Conservation (phyloP, 257 asterid genomes). For the Lithospermum erythrorhizon region DNA sequence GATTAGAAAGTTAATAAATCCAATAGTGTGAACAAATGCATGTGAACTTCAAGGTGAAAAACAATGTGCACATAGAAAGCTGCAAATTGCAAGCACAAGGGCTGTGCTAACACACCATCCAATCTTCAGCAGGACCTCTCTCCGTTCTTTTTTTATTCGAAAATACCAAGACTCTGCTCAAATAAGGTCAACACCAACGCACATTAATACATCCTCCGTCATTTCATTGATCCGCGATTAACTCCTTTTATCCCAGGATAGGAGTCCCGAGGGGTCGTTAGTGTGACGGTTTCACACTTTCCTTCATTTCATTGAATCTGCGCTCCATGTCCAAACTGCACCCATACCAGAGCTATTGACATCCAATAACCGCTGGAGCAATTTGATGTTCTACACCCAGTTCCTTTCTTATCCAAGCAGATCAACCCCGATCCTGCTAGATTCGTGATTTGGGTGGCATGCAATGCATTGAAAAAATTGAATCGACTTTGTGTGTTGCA, state of each 20-base stretch:
- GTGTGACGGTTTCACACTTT: no score
- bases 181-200: not conserved
- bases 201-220: not conserved
- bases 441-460: not conserved
- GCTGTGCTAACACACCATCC: not conserved
- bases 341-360: not conserved
- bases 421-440: not conserved
- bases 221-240: not conserved
- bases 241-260: no score
- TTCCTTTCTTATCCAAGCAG: not conserved
- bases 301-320: not conserved
- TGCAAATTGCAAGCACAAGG: not conserved
- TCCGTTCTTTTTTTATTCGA: not conserved
- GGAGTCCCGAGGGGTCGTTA: no score
- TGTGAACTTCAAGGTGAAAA: not conserved
- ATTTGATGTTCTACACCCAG: not conserved
- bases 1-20: not conserved
- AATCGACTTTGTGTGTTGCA: not conserved
- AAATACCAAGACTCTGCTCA: not conserved
- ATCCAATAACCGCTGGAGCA: not conserved
- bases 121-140: no score
- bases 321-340: not conserved
- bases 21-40: not conserved
- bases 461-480: not conserved
- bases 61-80: not conserved